Evolutionary conservation across 768 basidiomycete species (phyloP).

Genomic region (Leccinellum albellum): DNA sequence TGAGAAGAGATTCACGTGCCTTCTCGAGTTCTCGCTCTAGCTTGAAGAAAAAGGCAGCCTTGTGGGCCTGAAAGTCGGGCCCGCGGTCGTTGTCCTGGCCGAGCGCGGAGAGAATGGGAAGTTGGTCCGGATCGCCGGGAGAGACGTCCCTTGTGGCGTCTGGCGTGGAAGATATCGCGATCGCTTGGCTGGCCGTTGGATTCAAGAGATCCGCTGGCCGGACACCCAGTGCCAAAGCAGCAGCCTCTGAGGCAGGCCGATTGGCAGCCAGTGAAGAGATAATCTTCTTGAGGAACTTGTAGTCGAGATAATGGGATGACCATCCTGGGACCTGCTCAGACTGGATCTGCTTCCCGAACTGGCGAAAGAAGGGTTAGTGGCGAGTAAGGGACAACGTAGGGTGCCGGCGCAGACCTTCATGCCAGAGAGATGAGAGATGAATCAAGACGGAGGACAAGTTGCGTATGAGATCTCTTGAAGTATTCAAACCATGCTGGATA

Average conservation of each 20-base stretch:
- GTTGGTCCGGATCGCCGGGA: conserved; percentile 42
- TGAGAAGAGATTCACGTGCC: conserved; percentile 41
- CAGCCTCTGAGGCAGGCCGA: conserved; percentile 86
- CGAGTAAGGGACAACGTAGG: not conserved
- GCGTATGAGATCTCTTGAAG: conserved; percentile 6
- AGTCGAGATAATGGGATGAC: conserved; percentile 94
- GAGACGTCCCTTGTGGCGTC: conserved; percentile 13
- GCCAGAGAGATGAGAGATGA: conserved; percentile 14
- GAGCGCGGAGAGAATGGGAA: conserved; percentile 58
- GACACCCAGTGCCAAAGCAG: conserved; percentile 77
- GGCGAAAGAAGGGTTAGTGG: conserved; percentile 3
- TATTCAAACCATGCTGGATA: conserved; percentile 27
- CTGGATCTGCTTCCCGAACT: conserved; percentile 99
- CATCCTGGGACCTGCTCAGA: conserved; percentile 96
- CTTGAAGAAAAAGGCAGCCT: conserved; percentile 98
- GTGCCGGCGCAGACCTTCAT: conserved; percentile 31
- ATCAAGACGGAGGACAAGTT: conserved; percentile 5
- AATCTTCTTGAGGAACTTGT: conserved; percentile 98
- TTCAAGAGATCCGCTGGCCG: conserved; percentile 57
- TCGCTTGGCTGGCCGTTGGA: conserved; percentile 32
- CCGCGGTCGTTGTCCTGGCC: conserved; percentile 71
- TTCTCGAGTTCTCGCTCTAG: conserved; percentile 97
- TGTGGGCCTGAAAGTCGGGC: conserved; percentile 88
- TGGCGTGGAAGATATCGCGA: conserved; percentile 23
- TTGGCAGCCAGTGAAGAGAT: conserved; percentile 92